Conservation (phyloP, 176 grass and related monocot genomes). For the Canna indica region DNA sequence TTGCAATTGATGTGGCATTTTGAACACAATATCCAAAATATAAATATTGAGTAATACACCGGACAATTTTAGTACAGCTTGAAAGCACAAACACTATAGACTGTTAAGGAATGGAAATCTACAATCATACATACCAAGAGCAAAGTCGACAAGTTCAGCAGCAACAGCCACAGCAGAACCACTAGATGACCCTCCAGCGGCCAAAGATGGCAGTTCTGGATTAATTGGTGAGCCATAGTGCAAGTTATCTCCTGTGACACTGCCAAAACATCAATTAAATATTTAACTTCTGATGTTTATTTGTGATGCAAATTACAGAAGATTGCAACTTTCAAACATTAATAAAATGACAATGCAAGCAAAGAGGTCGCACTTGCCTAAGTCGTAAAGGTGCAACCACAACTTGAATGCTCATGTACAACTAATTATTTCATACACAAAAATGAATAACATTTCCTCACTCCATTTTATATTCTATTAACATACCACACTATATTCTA, state of each 20-base stretch:
- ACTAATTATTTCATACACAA: background rate
- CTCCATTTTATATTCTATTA: too few relatives aligned
- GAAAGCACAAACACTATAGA: background rate
- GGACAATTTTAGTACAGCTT: background rate
- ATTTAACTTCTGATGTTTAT: background rate
- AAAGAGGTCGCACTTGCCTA: background rate
- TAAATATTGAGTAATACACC: background rate
- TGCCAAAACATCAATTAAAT: conserved; percentile 29
- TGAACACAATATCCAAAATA: background rate
- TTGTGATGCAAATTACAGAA: background rate
- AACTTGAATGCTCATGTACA: background rate
- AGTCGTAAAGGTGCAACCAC: background rate
- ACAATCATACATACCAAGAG: conserved; percentile 51
- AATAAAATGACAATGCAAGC: background rate
- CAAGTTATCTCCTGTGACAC: conserved; percentile 78
- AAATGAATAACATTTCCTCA: background rate
- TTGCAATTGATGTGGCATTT: background rate
- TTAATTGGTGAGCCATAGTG: conserved; percentile 65
- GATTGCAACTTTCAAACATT: background rate
- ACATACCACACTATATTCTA: too few relatives aligned
- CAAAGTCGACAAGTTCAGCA: conserved; percentile 70
- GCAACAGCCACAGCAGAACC: conserved; percentile 79
- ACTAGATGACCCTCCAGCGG: conserved; percentile 89
- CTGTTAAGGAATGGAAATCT: background rate
- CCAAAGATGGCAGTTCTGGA: conserved; percentile 38